These are phyloP conservation scores for Leccinum barrowsii DNA, from an alignment of 768 basidiomycete genomes.

Conservation along the genomic window DNA sequence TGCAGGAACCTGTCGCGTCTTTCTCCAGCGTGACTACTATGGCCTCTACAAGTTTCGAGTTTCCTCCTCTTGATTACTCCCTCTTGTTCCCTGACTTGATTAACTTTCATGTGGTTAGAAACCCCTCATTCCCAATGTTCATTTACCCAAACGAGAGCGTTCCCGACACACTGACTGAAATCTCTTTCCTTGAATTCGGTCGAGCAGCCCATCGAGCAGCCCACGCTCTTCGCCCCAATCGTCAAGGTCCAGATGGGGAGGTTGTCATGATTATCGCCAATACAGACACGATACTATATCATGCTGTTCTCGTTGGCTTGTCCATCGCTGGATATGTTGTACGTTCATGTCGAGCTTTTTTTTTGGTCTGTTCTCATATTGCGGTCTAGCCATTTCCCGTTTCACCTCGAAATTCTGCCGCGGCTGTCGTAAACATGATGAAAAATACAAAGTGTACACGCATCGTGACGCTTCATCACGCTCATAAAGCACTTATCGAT, in stretches of 20 bases:
- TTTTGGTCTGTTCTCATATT: not conserved
- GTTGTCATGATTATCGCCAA: conserved; percentile 24
- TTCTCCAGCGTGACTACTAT: not conserved
- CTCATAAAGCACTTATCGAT: conserved; percentile 4
- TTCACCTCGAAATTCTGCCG: conserved; percentile 26
- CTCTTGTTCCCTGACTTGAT: conserved; percentile 23
- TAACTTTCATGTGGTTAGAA: conserved; percentile 24
- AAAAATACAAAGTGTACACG: conserved; percentile 15
- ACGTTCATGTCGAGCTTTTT: conserved; percentile 24
- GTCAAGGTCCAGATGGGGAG: conserved; percentile 18
- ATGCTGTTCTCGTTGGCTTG: conserved; percentile 33
- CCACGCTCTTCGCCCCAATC: conserved; percentile 36
- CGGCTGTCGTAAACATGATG: conserved; percentile 19
- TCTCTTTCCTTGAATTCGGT: conserved; percentile 28
- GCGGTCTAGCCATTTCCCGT: conserved; percentile 31
- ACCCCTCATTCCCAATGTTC: conserved; percentile 21
- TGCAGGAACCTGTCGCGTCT: not conserved
- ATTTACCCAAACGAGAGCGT: conserved; percentile 10
- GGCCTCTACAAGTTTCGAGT: not conserved
- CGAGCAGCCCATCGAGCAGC: conserved; percentile 34
- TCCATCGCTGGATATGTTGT: conserved; percentile 38
- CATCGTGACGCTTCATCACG: conserved; percentile 18
- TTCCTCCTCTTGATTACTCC: conserved; percentile 26
- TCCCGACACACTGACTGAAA: conserved; percentile 12
- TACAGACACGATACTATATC: conserved; percentile 34